Evolutionary conservation across 352 stramenopile genomes (phyloP), one percentile per base, ranked within the genome.

Genomic region (Pythium vanterpoolii): DNA sequence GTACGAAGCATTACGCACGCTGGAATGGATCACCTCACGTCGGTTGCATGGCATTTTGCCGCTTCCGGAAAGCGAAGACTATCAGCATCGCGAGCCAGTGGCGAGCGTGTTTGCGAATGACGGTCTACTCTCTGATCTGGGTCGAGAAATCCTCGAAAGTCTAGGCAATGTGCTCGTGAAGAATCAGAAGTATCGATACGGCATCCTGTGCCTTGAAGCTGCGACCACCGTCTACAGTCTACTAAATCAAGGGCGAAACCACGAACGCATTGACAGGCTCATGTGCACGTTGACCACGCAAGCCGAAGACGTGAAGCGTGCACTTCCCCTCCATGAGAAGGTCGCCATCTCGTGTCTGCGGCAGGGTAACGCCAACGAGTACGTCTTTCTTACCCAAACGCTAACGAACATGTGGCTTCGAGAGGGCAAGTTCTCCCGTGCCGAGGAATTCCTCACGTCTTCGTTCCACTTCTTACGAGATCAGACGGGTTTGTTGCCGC

Each of bases 121-220:
- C 42, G 86, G 82, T 0, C 42, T 95, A 4, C 56, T 93, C 2
- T 92, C 82, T 0, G 75, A 86, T 30, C 64, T 93, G 7, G 86
- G 86, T 1, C 78, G 83, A 9, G 83, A 93, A 42, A 64, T 74
- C 5, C 62, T 95, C 0, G 86, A 95, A 50, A 76, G 64, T 54
- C 61, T 93, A 4, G 83, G 86, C 7, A 90, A 90, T 48, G 73
- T 92, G 27, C 70, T 95, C 51, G 85, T 90, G 48, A 86, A 90
- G 64, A 93, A 90, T 52, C 82, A 88, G 34, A 95, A 95, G 56
- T 95, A 95, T 49, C 84, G 82, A 16, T 93, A 89, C 43, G 84
- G 83, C 3, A 89, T 95, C 33, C 36, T 90, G 52, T 89, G 82
- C 40, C 64, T 93, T 1, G 86, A 95, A 64, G 79, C 83, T n/a